Percentiles rank a stretch among this genome's conserved stretches.
Conservation (phyloP, 208 protist species). For the Trichomonas vaginalis region DNA sequence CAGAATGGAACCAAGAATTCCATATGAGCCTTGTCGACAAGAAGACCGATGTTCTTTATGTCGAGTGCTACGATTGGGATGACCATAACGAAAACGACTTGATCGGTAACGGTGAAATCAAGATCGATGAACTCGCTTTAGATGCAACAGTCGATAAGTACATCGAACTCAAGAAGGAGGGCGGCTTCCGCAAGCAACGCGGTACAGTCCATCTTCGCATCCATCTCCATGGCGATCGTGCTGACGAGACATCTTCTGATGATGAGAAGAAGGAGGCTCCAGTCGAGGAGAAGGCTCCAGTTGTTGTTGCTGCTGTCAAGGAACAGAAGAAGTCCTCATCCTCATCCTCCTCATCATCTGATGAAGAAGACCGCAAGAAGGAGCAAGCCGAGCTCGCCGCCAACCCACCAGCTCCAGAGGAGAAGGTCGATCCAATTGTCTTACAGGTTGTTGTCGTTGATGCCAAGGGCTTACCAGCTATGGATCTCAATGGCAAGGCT, state of each 20-base stretch:
- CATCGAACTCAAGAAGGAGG: background rate
- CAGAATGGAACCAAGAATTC: background rate
- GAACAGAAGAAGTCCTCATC: background rate
- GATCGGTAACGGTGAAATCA: background rate
- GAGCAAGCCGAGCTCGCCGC: background rate
- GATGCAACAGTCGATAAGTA: background rate
- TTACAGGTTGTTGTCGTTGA: background rate
- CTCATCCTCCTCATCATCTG: background rate
- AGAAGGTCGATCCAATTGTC: background rate
- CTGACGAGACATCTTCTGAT: too few species aligned
- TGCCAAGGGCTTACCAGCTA: background rate
- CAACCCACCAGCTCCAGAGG: too few species aligned
- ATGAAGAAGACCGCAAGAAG: background rate
- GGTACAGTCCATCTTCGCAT: too few species aligned
- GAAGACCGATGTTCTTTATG: background rate
- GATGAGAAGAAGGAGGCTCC: background rate
- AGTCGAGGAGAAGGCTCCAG: background rate
- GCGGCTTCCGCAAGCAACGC: background rate
- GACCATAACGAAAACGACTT: background rate
- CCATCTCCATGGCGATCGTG: too few species aligned
- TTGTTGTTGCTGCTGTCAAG: background rate
- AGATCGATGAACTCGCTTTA: background rate
- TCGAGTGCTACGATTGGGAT: background rate
- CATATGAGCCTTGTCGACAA: background rate
- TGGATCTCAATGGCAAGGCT: background rate